Base-by-base conservation (phyloP, 2,329 filamentous ascomycete genomes). In the Canariomyces notabilis region DNA sequence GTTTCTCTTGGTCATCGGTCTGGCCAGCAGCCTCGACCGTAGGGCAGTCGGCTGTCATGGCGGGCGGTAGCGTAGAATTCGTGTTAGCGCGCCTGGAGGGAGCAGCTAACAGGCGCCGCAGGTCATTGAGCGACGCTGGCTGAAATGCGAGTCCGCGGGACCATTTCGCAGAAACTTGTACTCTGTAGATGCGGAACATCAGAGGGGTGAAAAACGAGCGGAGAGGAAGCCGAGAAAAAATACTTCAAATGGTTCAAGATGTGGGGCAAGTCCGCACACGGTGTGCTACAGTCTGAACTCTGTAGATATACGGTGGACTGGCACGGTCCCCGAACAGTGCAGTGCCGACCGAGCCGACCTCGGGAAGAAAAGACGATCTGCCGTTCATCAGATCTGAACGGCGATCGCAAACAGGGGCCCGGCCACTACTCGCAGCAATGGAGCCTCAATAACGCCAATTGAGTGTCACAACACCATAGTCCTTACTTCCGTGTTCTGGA, bases 121-220 rank as follows among this genome's bases (percentile, higher is more conserved):
- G 47, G 50, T 60, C 57, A 59, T 50, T 53, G 56, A 55, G 56
- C 49, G 43, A 50, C 51, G 39, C 34, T 49, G 34, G 46, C 37
- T 33, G 40, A 49, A 37, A 44, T 49, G 46, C 40, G 49, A 46
- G 44, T 47, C 42, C 48, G 46, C 35, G 35, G 32, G 50, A 53
- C 47, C 56, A 56, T 58, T 39, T 58, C 50, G 51, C 38, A 41
- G 16, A 18, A 21, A 12, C 14, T 29, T 9, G 26, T 29, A 12
- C n/a, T n/a, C n/a, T n/a, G n/a, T n/a, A n/a, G n/a, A n/a, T n/a
- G n/a, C n/a, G n/a, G n/a, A n/a, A n/a, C n/a, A n/a, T n/a, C 5
- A 15, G 42, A 23, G 20, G 18, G 8, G 21, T 18, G n/a, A n/a
- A n/a, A n/a, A n/a, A n/a, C n/a, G n/a, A n/a, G n/a, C n/a, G n/a